Conservation (phyloP, 768 basidiomycete genomes). For the Rubroboletus pulcherrimus region DNA sequence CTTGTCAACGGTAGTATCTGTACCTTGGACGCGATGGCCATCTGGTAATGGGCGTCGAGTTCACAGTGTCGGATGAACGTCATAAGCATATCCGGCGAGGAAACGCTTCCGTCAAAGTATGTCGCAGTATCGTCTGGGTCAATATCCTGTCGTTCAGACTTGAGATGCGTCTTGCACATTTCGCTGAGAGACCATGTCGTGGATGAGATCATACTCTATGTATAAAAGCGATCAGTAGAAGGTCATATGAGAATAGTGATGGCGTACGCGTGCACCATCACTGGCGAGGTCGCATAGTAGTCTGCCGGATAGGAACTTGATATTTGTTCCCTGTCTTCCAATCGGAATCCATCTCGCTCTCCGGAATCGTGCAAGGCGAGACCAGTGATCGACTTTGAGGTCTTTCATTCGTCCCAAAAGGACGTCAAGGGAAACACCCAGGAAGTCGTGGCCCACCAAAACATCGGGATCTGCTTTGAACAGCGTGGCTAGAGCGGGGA, state of each 20-base stretch:
- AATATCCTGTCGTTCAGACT: constrained; percentile 84
- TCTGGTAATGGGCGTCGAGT: constrained; percentile 92
- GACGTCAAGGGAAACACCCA: constrained; percentile 86
- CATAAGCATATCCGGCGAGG: constrained; percentile 71
- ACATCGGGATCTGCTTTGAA: constrained; percentile 91
- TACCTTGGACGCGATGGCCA: constrained; percentile 93
- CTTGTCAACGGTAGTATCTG: constrained; percentile 90
- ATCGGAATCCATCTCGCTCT: constrained; percentile 79
- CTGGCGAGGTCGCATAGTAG: constrained; percentile 90
- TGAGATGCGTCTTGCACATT: constrained; percentile 91
- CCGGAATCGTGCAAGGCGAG: constrained; percentile 86
- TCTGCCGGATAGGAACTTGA: constrained; percentile 79
- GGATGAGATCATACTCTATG: constrained; percentile 90
- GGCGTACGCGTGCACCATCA: constrained; percentile 83
- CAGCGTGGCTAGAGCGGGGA: constrained; percentile 51
- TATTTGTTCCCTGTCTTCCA: constrained; percentile 78
- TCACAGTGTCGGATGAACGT: constrained; percentile 93
- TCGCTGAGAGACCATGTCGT: constrained; percentile 98
- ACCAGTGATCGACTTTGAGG: constrained; percentile 90
- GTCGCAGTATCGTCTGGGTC: constrained; percentile 92
- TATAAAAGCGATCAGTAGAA: neutral
- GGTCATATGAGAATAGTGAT: neutral
- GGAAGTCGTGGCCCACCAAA: constrained; percentile 91
- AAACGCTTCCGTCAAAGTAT: constrained; percentile 83
- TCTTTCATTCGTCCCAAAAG: constrained; percentile 89